These are phyloP conservation scores for Pontederia paniculata DNA, from an alignment of 176 grass and related monocot genomes.

Conservation along the genomic window DNA sequence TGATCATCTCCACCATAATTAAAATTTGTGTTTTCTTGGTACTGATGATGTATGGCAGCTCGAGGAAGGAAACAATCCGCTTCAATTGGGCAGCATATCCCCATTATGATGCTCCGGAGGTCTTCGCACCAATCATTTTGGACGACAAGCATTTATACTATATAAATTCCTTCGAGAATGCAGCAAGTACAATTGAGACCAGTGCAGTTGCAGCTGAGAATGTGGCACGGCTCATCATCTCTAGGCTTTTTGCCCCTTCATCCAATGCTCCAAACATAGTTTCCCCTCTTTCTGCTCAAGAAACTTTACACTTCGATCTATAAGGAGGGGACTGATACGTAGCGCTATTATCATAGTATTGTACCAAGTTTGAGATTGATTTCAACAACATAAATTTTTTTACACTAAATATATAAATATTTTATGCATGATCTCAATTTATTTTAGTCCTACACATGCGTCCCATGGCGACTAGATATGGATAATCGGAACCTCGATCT, in stretches of 20 bases:
- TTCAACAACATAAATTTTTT: no score
- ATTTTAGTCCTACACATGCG: no score
- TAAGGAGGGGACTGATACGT: not conserved
- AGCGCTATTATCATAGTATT: no score
- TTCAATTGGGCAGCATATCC: conserved; percentile 95
- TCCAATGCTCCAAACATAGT: conserved; percentile 9
- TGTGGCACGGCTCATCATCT: conserved; percentile 69
- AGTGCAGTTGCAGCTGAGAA: conserved; percentile 78
- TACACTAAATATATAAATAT: no score
- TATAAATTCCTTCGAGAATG: conserved; percentile 88
- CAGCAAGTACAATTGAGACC: conserved; percentile 67
- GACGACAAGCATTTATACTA: conserved; percentile 83
- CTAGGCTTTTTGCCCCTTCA: conserved; percentile 29
- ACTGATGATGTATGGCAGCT: conserved; percentile 23
- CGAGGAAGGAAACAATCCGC: conserved; percentile 46
- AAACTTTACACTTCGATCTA: conserved; percentile 13
- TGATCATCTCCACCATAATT: not conserved
- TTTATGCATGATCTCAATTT: no score
- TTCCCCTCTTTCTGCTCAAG: conserved; percentile 4
- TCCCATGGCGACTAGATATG: no score
- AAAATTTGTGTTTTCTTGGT: not conserved
- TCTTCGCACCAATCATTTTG: conserved; percentile 66
- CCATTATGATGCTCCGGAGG: conserved; percentile 68
- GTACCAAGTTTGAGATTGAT: no score
- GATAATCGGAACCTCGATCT: no score